Evolutionary conservation across 2,329 filamentous ascomycete genomes (phyloP).

Genomic region (Alternaria incomplexa): DNA sequence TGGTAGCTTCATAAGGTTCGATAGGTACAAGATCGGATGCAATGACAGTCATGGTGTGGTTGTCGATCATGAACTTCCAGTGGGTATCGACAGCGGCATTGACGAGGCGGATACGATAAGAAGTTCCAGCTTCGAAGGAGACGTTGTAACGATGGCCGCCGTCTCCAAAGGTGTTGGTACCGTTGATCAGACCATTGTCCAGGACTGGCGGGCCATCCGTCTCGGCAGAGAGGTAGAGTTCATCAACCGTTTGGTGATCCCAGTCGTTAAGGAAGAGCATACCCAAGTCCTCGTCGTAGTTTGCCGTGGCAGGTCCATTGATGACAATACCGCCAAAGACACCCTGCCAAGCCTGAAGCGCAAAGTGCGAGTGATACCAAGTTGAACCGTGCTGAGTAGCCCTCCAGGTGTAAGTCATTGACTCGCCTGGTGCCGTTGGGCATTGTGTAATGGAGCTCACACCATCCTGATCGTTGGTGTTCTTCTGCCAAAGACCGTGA

Average conservation of each 20-base stretch:
- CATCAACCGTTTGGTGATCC: constrained; percentile 50
- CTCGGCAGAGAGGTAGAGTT: constrained; percentile 40
- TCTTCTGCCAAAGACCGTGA: constrained; percentile 41
- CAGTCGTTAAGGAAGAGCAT: constrained; percentile 53
- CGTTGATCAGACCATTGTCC: constrained; percentile 55
- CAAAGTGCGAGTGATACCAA: constrained; percentile 54
- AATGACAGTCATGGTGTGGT: constrained; percentile 53
- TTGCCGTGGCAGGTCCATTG: constrained; percentile 47
- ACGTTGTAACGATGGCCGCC: constrained; percentile 43
- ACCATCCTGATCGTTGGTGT: constrained; percentile 41
- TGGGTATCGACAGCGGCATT: constrained; percentile 51
- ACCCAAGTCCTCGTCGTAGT: constrained; percentile 54
- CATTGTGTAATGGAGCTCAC: constrained; percentile 44
- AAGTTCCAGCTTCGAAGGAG: constrained; percentile 48
- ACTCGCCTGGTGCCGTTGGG: constrained; percentile 29
- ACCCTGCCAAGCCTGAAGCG: constrained; percentile 51
- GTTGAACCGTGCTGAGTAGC: constrained; percentile 50
- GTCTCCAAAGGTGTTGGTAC: constrained; percentile 49
- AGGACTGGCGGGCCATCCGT: constrained; percentile 41
- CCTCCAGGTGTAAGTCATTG: constrained; percentile 43
- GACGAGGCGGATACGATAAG: constrained; percentile 52
- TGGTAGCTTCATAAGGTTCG: constrained; percentile 48
- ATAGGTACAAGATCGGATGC: constrained; percentile 53
- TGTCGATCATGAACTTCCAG: constrained; percentile 54
- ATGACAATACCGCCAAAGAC: constrained; percentile 51